Conservation (phyloP, 768 basidiomycete species). For the Nidularia pulvinata region DNA sequence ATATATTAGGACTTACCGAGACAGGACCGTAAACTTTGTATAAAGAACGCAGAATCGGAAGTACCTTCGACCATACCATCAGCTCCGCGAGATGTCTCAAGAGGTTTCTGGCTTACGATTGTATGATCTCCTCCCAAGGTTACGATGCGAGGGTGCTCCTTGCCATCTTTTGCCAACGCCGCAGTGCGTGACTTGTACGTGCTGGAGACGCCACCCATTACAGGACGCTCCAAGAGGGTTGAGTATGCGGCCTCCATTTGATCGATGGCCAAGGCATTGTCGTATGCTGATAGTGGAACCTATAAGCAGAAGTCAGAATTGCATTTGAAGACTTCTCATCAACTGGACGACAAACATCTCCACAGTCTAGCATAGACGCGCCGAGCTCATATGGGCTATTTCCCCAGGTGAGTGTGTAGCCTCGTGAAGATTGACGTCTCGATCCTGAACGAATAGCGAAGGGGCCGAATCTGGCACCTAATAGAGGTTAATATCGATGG, state of each 20-base stretch:
- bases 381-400: conserved; percentile 48
- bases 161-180: conserved; percentile 47
- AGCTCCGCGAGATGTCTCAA: too few relatives aligned
- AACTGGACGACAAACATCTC: conserved; percentile 42
- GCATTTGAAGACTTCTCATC: background rate
- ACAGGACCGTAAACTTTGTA: conserved; percentile 67
- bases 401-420: conserved; percentile 54
- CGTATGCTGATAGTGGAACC: conserved; percentile 41
- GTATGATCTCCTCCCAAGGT: conserved; percentile 76
- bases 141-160: conserved; percentile 62
- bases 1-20: conserved; percentile 22
- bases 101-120: conserved; percentile 36
- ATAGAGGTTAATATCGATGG: background rate
- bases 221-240: conserved; percentile 50
- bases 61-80: conserved; percentile 23
- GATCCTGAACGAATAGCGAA: conserved; percentile 64
- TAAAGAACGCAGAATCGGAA: conserved; percentile 70
- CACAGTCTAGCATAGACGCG: conserved; percentile 59
- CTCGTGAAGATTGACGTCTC: conserved; percentile 42
- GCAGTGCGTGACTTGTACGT: conserved; percentile 17
- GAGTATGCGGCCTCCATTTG: conserved; percentile 71
- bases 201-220: background rate
- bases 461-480: conserved; percentile 71
- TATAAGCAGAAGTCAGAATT: conserved; percentile 1
- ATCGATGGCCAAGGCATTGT: conserved; percentile 62